Conservation (phyloP, 768 basidiomycete species). For the Trametes villosa region DNA sequence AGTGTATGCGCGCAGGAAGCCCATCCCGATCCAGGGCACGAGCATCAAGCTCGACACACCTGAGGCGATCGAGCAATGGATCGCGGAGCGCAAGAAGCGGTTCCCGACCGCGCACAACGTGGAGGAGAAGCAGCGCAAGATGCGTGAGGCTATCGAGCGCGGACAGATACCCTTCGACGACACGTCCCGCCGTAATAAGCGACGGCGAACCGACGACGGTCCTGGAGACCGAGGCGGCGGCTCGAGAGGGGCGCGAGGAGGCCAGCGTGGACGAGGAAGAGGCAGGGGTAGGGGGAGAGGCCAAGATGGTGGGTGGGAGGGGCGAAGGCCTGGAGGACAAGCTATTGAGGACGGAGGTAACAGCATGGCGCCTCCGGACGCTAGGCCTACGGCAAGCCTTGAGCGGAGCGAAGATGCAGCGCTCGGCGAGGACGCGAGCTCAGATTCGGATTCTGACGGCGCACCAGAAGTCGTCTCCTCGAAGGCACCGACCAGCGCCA, state of each 20-base stretch:
- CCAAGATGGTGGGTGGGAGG: slow-evolving; percentile 10
- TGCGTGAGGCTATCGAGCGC: slow-evolving; percentile 77
- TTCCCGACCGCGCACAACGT: slow-evolving; percentile 77
- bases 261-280: slow-evolving; percentile 34
- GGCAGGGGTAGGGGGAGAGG: slow-evolving; percentile 33
- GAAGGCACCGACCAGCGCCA: slow-evolving; percentile 39
- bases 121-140: slow-evolving; percentile 80
- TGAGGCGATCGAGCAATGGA: slow-evolving; percentile 83
- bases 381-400: no score
- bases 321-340: neutral
- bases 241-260: slow-evolving; percentile 35
- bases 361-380: no score
- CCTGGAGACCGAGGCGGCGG: slow-evolving; percentile 8
- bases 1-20: slow-evolving; percentile 53
- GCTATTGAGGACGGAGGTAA: neutral
- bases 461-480: slow-evolving; percentile 66
- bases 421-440: neutral
- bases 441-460: slow-evolving; percentile 38
- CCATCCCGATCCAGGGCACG: slow-evolving; percentile 79
- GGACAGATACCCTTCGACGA: slow-evolving; percentile 69
- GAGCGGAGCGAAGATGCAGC: neutral
- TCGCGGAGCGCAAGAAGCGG: slow-evolving; percentile 83
- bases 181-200: slow-evolving; percentile 47
- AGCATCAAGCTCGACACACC: slow-evolving; percentile 76
- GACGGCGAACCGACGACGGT: slow-evolving; percentile 40